phyloP scores from a whole-genome alignment of 495 filamentous ascomycete species.

The Penicillium maclennaniae region DNA sequence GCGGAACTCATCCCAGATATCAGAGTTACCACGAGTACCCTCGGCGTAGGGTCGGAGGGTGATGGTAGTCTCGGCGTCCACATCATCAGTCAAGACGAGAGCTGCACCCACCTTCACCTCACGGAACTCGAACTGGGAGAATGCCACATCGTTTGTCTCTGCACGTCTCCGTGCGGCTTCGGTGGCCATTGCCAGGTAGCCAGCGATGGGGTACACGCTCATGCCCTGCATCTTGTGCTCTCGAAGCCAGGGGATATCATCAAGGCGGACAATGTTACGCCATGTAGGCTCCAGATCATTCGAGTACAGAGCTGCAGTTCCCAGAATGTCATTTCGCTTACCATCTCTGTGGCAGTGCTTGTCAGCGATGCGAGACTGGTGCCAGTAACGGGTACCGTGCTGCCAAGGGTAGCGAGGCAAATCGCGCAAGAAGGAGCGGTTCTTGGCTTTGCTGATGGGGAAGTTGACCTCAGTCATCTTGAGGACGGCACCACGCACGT shows the following conservation, averaged over 20 bases:
- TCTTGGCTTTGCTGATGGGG: conserved; percentile 11
- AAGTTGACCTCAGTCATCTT: conserved; percentile 25
- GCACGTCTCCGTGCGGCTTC: conserved; percentile 40
- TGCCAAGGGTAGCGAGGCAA: conserved; percentile 48
- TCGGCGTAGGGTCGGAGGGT: conserved; percentile 37
- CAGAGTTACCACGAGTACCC: conserved; percentile 33
- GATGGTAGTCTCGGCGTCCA: conserved; percentile 39
- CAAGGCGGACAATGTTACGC: conserved; percentile 44
- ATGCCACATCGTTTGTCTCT: conserved; percentile 9
- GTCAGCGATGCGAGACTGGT: conserved; percentile 46
- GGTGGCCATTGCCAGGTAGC: conserved; percentile 47
- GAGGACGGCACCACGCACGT: conserved; percentile 18
- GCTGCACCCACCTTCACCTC: conserved; percentile 40
- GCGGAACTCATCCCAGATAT: conserved; percentile 38
- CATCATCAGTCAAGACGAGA: conserved; percentile 38
- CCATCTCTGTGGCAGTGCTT: conserved; percentile 32
- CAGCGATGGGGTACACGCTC: conserved; percentile 47
- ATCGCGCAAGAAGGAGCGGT: conserved; percentile 30
- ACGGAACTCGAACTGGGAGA: conserved; percentile 29
- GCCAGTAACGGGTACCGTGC: conserved; percentile 34
- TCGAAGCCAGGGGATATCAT: conserved; percentile 48
- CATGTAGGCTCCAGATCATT: conserved; percentile 37
- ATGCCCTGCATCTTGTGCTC: conserved; percentile 48
- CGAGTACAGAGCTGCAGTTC: conserved; percentile 30
- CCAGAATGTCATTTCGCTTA: conserved; percentile 53